Evolutionary conservation across 1,284 basidiomycete genomes (phyloP), one percentile per base, ranked within the genome.

Genomic region (Taiwanofungus camphoratus): DNA sequence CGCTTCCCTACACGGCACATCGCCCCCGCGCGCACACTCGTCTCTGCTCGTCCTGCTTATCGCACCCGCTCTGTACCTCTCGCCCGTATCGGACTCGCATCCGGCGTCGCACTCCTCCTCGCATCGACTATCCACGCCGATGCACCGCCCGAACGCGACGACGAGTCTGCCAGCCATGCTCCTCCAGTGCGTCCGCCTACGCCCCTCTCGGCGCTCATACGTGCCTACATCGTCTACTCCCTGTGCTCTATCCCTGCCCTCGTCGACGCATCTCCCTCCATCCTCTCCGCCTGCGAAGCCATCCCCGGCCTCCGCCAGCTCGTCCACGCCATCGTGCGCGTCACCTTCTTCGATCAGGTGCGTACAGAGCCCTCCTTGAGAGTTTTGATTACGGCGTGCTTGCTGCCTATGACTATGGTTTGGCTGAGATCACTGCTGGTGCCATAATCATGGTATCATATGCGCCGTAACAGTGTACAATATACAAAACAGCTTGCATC

Each of bases 341-440:
- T 72, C 21, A 95, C 93, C 2, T 96, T 96, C 69, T 96, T 94
- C 58, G 70, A 77, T 37, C 88, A 91, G 63, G 85, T 84, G 51
- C 23, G 71, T 58, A 5, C 27, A n/a, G n/a, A n/a, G n/a, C n/a
- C 9, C 41, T 20, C 24, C 9, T n/a, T 22, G 12, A 19, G 4
- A 38, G 32, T 47, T 19, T 39, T 26, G 12, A 11, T 30, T 15
- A 9, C 3, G 5, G 12, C 21, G 16, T 22, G 16, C 13, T 3
- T 1, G 26, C 8, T 16, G n/a, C n/a, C n/a, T 31, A 19, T n/a
- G 22, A 38, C 4, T 16, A 15, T 40, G 15, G 32, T 22, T 15
- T 9, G 11, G 3, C 23, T 15, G 2, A 4, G 26, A 22, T 26
- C 15, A n/a, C 37, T 27, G 20, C 4, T 9, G 13, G 21, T n/a